Conservation (phyloP, 345 rosid genomes). For the Salix suchowensis region DNA sequence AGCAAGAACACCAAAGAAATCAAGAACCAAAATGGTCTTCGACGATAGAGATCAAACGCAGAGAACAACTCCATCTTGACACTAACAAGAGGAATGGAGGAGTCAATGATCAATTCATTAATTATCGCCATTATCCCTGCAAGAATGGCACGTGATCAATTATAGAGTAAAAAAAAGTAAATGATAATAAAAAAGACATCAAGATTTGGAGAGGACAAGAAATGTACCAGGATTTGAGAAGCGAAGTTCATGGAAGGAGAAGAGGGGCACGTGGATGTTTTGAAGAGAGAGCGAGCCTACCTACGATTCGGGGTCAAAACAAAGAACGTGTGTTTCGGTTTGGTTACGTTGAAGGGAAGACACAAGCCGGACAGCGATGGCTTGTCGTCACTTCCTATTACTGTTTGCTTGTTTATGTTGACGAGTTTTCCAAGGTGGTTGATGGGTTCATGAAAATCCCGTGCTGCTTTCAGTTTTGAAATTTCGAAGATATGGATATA, state of each 20-base stretch:
- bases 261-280: background rate
- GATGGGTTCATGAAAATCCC: background rate
- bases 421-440: too few species aligned
- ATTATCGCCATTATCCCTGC: slow-evolving; percentile 37
- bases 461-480: background rate
- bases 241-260: background rate
- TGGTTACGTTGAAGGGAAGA: slow-evolving; percentile 1
- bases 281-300: background rate
- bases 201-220: background rate
- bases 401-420: too few species aligned
- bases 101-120: slow-evolving; percentile 19
- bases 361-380: background rate
- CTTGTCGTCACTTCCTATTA: background rate
- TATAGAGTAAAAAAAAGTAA: background rate
- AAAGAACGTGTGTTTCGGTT: background rate
- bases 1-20: slow-evolving; percentile 39
- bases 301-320: background rate
- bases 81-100: slow-evolving; percentile 9
- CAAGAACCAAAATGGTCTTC: slow-evolving; percentile 37
- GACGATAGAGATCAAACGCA: slow-evolving; percentile 10
- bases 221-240: background rate
- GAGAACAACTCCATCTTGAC: slow-evolving; percentile 35
- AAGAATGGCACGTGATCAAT: slow-evolving; percentile 4
- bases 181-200: background rate
- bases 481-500: too few species aligned